phyloP scores from a whole-genome alignment of 1,284 basidiomycete species.

The Meripilus lineatus region DNA sequence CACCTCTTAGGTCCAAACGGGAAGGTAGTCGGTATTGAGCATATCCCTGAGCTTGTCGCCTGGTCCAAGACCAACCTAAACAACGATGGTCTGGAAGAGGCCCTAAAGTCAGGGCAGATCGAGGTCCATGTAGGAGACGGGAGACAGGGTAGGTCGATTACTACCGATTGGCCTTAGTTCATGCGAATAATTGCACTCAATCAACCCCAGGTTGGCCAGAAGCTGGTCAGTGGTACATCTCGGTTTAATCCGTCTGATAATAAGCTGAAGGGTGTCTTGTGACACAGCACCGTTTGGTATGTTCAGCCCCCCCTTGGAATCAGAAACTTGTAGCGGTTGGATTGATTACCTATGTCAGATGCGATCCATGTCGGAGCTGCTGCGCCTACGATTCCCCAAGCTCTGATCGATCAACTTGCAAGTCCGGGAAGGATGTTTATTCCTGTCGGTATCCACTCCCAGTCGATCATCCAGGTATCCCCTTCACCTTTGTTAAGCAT shows the following conservation, averaged over 20 bases:
- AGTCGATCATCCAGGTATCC: conserved; percentile 46
- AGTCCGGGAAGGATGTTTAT: conserved; percentile 91
- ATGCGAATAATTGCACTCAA: conserved; percentile 5
- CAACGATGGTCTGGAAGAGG: conserved; percentile 58
- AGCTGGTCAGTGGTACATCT: neutral
- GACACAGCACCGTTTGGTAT: conserved; percentile 5
- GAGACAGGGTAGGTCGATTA: conserved; percentile 54
- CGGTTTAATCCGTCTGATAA: too few relatives aligned
- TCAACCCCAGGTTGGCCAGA: conserved; percentile 12
- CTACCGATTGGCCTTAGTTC: neutral
- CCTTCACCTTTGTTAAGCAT: neutral
- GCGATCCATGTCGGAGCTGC: conserved; percentile 96
- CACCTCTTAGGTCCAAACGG: conserved; percentile 55
- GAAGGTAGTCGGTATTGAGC: conserved; percentile 88
- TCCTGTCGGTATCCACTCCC: conserved; percentile 68
- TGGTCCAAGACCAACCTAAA: conserved; percentile 68
- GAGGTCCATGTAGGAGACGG: conserved; percentile 79
- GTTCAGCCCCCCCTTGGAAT: neutral
- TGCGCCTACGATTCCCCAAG: conserved; percentile 68
- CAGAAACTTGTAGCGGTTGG: conserved; percentile 4
- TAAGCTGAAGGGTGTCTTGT: neutral
- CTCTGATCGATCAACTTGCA: conserved; percentile 79
- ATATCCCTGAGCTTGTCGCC: conserved; percentile 75
- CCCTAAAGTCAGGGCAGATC: conserved; percentile 50
- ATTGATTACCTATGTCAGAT: conserved; percentile 66